These are phyloP conservation scores for Basipetospora chlamydospora DNA, from an alignment of 2,329 filamentous ascomycete genomes.

Conservation along the genomic window DNA sequence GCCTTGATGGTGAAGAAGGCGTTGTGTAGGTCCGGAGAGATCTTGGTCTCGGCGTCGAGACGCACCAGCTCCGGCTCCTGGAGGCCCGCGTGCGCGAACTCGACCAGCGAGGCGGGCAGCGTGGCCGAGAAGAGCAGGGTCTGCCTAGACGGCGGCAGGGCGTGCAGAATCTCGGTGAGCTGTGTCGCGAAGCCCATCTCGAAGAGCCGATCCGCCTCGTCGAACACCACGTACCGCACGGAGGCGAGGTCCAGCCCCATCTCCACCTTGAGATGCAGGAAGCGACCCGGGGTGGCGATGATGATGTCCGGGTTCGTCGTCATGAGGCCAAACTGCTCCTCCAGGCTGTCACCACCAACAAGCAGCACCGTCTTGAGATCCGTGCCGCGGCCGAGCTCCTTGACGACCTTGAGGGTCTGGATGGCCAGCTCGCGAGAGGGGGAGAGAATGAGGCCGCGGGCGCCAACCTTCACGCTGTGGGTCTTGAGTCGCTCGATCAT, in stretches of 20 bases:
- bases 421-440: slow-evolving; percentile 88
- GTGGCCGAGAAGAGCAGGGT: slow-evolving; percentile 93
- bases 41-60: slow-evolving; percentile 86
- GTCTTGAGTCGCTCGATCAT: slow-evolving; percentile 90
- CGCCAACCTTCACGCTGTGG: slow-evolving; percentile 76
- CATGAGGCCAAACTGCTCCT: slow-evolving; percentile 91
- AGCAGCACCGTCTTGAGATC: slow-evolving; percentile 82
- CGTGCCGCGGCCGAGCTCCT: slow-evolving; percentile 80
- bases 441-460: slow-evolving; percentile 75
- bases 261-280: slow-evolving; percentile 91
- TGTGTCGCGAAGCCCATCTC: slow-evolving; percentile 98
- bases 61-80: slow-evolving; percentile 86
- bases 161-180: slow-evolving; percentile 81
- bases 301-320: slow-evolving; percentile 91
- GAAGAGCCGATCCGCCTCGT: slow-evolving; percentile 92
- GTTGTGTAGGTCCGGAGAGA: slow-evolving; percentile 89
- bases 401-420: slow-evolving; percentile 91
- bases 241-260: slow-evolving; percentile 88
- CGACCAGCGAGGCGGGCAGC: slow-evolving; percentile 81
- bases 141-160: slow-evolving; percentile 70
- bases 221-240: slow-evolving; percentile 88
- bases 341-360: slow-evolving; percentile 87
- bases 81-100: slow-evolving; percentile 85
- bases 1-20: slow-evolving; percentile 91
- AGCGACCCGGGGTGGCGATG: slow-evolving; percentile 92